Conservation (phyloP, 2,329 filamentous ascomycete species). For the Stagonosporopsis cucurbitacearum region DNA sequence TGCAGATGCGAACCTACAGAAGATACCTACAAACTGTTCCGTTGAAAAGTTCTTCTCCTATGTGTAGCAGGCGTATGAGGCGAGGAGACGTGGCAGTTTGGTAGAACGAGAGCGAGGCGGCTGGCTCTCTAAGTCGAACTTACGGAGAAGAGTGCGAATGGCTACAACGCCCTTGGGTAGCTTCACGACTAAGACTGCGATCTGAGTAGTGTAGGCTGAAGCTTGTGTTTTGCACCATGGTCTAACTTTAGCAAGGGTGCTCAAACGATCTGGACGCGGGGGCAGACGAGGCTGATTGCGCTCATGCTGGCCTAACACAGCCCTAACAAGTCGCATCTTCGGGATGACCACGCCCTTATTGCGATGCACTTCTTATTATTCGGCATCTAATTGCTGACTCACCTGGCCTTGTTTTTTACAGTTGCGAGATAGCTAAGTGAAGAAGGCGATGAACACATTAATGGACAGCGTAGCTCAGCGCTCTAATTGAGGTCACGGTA, state of each 20-base stretch:
- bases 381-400: background rate
- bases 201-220: too few species aligned
- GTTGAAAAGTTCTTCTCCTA: too few species aligned
- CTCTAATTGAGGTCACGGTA: background rate
- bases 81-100: background rate
- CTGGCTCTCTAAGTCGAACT: background rate
- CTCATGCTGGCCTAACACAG: too few species aligned
- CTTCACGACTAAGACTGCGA: too few species aligned
- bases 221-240: background rate
- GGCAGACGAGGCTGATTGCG: too few species aligned
- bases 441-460: background rate
- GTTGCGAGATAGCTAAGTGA: background rate
- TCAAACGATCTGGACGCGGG: too few species aligned
- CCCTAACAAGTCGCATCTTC: too few species aligned
- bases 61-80: background rate
- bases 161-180: background rate
- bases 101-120: slow-evolving; percentile 1
- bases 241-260: too few species aligned
- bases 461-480: background rate
- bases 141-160: background rate
- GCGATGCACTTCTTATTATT: background rate
- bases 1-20: too few species aligned
- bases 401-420: background rate
- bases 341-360: too few species aligned
- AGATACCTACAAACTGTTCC: too few species aligned